Conservation (phyloP, 768 basidiomycete genomes). For the Dictyophora rubrovolvata region DNA sequence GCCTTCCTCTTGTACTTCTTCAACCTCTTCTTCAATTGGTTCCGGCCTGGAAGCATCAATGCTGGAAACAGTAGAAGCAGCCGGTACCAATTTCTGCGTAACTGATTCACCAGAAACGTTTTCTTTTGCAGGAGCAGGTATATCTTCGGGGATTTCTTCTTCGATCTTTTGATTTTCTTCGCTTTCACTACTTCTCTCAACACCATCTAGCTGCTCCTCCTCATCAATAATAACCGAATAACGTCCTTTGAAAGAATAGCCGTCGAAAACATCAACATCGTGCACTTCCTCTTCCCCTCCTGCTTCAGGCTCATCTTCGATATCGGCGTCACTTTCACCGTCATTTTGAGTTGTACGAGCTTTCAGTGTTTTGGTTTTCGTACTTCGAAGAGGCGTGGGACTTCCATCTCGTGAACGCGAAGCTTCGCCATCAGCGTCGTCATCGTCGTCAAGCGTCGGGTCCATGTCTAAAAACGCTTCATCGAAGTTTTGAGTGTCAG, state of each 20-base stretch:
- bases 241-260: slow-evolving; percentile 87
- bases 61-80: too few species aligned
- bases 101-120: slow-evolving; percentile 3
- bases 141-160: slow-evolving; percentile 16
- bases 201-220: slow-evolving; percentile 50
- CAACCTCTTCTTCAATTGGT: slow-evolving; percentile 20
- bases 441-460: slow-evolving; percentile 73
- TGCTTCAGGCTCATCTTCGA: slow-evolving; percentile 41
- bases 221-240: slow-evolving; percentile 71
- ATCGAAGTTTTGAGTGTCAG: slow-evolving; percentile 97
- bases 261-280: slow-evolving; percentile 75
- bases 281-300: slow-evolving; percentile 38
- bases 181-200: slow-evolving; percentile 16
- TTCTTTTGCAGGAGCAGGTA: not conserved
- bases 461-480: slow-evolving; percentile 95
- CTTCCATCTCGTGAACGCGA: slow-evolving; percentile 12
- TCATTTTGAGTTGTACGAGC: not conserved
- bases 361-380: slow-evolving; percentile 1
- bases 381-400: slow-evolving; percentile 13
- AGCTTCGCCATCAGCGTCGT: slow-evolving; percentile 18
- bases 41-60: not conserved
- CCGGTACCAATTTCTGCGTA: not conserved
- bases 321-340: slow-evolving; percentile 11
- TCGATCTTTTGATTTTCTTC: slow-evolving; percentile 32
- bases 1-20: slow-evolving; percentile 28